Evolutionary conservation across 2,329 filamentous ascomycete species (phyloP).

Genomic region (Herpotrichia juniperi): DNA sequence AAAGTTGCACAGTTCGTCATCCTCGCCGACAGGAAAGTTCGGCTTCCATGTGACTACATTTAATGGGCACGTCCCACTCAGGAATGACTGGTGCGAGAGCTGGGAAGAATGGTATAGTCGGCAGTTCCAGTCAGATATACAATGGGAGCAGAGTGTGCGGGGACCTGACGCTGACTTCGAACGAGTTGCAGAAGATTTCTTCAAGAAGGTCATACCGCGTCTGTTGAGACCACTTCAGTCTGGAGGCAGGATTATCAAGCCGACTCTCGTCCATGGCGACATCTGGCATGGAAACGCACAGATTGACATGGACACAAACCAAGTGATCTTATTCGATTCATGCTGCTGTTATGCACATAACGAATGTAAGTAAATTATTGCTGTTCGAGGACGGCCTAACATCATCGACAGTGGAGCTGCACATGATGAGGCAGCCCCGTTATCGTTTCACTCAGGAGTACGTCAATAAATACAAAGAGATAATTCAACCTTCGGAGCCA

Average conservation of each 20-base stretch:
- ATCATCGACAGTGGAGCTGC: no score
- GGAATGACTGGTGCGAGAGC: slow-evolving; percentile 43
- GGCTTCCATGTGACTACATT: slow-evolving; percentile 35
- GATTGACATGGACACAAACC: slow-evolving; percentile 32
- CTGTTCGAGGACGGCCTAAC: no score
- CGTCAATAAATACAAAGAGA: no score
- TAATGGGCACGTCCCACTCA: slow-evolving; percentile 13
- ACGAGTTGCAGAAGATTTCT: not conserved
- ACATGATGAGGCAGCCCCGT: no score
- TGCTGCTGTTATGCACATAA: slow-evolving; percentile 50
- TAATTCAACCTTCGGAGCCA: no score
- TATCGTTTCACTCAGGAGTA: no score
- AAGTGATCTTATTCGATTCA: slow-evolving; percentile 46
- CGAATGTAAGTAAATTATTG: no score
- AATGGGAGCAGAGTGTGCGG: slow-evolving; percentile 36
- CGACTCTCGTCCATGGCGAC: slow-evolving; percentile 48
- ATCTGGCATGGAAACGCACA: slow-evolving; percentile 51
- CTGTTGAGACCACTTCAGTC: slow-evolving; percentile 30
- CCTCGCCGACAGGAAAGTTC: slow-evolving; percentile 36
- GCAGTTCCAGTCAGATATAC: slow-evolving; percentile 30
- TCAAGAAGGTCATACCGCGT: slow-evolving; percentile 38
- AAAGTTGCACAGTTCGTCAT: no score
- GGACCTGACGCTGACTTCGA: slow-evolving; percentile 41
- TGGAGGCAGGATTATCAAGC: slow-evolving; percentile 29
- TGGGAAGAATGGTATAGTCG: slow-evolving; percentile 48